These are phyloP conservation scores for Cercophora samala DNA, from an alignment of 495 filamentous ascomycete species.

Conservation along the genomic window DNA sequence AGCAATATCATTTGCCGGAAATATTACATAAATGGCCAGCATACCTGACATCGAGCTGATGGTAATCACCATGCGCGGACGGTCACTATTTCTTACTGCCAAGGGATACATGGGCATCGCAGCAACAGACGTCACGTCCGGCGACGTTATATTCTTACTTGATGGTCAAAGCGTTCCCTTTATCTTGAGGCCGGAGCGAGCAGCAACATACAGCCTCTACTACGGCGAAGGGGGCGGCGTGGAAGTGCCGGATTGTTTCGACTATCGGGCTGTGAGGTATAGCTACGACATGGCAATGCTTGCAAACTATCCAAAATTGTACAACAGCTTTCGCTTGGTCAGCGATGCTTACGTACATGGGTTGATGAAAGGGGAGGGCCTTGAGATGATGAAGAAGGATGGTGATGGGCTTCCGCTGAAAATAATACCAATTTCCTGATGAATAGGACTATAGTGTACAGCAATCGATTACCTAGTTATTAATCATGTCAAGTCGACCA, in stretches of 20 bases:
- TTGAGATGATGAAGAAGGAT: background rate
- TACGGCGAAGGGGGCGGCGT: background rate
- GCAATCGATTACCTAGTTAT: too few species aligned
- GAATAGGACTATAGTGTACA: too few species aligned
- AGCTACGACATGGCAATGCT: background rate
- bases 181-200: background rate
- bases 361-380: background rate
- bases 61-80: conserved; percentile 14
- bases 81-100: conserved; percentile 5
- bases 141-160: conserved; percentile 15
- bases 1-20: conserved; percentile 10
- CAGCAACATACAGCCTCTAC: background rate
- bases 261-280: background rate
- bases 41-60: conserved; percentile 17
- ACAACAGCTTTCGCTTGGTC: background rate
- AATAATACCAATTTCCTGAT: background rate
- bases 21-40: conserved; percentile 17
- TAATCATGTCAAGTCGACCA: too few species aligned
- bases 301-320: background rate
- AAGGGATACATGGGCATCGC: conserved; percentile 7
- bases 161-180: background rate
- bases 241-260: background rate
- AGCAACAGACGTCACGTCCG: conserved; percentile 20
- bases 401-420: background rate
- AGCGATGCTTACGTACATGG: conserved; percentile 1